These are phyloP conservation scores for Martiniozyma abietophila DNA, from an alignment of 805 yeast genomes.

Conservation along the genomic window DNA sequence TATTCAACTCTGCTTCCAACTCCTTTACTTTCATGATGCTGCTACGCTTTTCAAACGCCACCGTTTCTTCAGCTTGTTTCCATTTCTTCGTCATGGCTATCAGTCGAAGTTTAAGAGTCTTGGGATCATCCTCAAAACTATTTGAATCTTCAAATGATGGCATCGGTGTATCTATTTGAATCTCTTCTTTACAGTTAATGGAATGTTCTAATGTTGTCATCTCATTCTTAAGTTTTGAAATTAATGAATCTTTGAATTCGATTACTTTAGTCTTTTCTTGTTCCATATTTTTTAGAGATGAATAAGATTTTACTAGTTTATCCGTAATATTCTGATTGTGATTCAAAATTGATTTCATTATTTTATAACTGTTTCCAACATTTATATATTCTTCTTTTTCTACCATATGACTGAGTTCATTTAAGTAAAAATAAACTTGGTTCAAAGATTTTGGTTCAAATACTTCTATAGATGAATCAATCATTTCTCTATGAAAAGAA, in stretches of 20 bases:
- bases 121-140: conserved; percentile 15
- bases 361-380: not conserved
- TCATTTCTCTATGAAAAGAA: conserved; percentile 2
- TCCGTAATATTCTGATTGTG: conserved; percentile 2
- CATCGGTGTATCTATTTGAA: conserved; percentile 1
- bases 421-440: not conserved
- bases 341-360: not conserved
- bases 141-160: not conserved
- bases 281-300: conserved; percentile 3
- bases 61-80: conserved; percentile 63
- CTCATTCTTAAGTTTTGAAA: too few relatives aligned
- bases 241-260: too few relatives aligned
- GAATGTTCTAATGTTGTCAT: conserved; percentile 3
- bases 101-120: conserved; percentile 31
- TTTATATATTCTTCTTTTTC: not conserved
- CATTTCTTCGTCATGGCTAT: conserved; percentile 56
- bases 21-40: conserved; percentile 42
- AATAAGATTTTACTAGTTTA: not conserved
- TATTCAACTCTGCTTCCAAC: conserved; percentile 45
- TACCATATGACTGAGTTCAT: not conserved
- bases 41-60: conserved; percentile 51
- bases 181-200: conserved; percentile 4
- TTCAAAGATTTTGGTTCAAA: conserved; percentile 6
- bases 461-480: conserved; percentile 1
- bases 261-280: conserved; percentile 4